Evolutionary conservation across 2,329 filamentous ascomycete genomes (phyloP).

Genomic region (Tetracladium maxilliforme): DNA sequence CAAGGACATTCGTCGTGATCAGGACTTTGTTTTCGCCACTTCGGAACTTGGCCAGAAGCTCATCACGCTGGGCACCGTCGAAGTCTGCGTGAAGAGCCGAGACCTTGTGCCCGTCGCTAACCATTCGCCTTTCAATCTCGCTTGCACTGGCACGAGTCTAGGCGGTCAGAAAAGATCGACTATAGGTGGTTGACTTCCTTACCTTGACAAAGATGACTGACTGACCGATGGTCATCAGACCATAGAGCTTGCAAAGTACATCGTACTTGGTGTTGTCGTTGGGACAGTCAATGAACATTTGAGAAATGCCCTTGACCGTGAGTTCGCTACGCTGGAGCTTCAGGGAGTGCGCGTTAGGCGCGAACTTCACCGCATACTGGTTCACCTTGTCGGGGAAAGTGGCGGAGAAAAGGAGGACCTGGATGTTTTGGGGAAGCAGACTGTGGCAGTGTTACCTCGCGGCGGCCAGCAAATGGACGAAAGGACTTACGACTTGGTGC

Average conservation of each 20-base stretch:
- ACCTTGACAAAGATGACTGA: slow-evolving; percentile 97
- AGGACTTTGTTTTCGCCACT: slow-evolving; percentile 82
- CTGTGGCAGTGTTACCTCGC: slow-evolving; percentile 23
- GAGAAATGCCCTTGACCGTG: slow-evolving; percentile 92
- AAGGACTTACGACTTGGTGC: slow-evolving; percentile 63
- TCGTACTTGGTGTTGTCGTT: slow-evolving; percentile 74
- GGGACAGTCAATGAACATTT: slow-evolving; percentile 92
- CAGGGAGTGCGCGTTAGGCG: slow-evolving; percentile 73
- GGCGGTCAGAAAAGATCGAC: slow-evolving; percentile 1
- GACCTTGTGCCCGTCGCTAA: slow-evolving; percentile 78
- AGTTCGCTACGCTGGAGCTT: slow-evolving; percentile 82
- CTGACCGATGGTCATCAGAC: slow-evolving; percentile 88
- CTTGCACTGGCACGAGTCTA: slow-evolving; percentile 76
- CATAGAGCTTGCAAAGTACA: slow-evolving; percentile 82
- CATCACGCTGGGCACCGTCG: slow-evolving; percentile 71
- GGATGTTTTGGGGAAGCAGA: slow-evolving; percentile 58
- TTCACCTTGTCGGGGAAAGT: slow-evolving; percentile 73
- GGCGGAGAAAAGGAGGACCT: slow-evolving; percentile 89
- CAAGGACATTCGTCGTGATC: slow-evolving; percentile 93
- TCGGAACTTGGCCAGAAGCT: slow-evolving; percentile 76
- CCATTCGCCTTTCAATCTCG: slow-evolving; percentile 77
- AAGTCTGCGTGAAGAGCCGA: slow-evolving; percentile 80
- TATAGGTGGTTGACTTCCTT: slow-evolving; percentile 10
- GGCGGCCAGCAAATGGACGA: slow-evolving; percentile 1
- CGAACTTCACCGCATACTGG: slow-evolving; percentile 70